Conservation (phyloP, 257 asterid species). For the Solanum gandarillasii region DNA sequence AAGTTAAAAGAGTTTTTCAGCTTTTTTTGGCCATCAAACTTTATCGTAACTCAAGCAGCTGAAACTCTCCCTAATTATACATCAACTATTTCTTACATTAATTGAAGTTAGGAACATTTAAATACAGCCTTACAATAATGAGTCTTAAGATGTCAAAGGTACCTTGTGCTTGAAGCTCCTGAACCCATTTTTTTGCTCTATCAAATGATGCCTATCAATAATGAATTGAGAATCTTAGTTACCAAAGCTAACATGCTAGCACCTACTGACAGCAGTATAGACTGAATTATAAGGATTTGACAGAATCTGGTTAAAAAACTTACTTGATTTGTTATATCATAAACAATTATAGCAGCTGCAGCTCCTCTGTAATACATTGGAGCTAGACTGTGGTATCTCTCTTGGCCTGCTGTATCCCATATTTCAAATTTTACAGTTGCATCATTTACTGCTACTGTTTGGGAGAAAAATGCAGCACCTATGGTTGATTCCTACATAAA, state of each 20-base stretch:
- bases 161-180: slow-evolving; percentile 92
- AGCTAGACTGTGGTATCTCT: slow-evolving; percentile 87
- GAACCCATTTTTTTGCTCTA: slow-evolving; percentile 85
- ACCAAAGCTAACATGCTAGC: neutral
- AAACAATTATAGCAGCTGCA: slow-evolving; percentile 79
- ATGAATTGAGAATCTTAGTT: neutral
- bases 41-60: neutral
- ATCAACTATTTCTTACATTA: neutral
- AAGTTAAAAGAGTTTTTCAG: neutral
- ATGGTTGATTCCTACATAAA: slow-evolving; percentile 67
- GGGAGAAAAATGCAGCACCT: slow-evolving; percentile 87
- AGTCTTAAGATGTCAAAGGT: slow-evolving; percentile 3
- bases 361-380: slow-evolving; percentile 94
- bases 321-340: slow-evolving; percentile 69
- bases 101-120: neutral
- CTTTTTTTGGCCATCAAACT: neutral
- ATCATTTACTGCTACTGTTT: slow-evolving; percentile 71
- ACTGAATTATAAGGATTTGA: neutral
- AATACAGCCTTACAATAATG: neutral
- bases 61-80: neutral
- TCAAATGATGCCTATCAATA: slow-evolving; percentile 60
- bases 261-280: neutral
- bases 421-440: slow-evolving; percentile 83
- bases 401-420: slow-evolving; percentile 96
- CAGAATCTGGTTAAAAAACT: neutral